Evolutionary conservation across 805 yeast genomes (phyloP), one percentile per base, ranked within the genome.

Genomic region (Hanseniaspora hatyaiensis): DNA sequence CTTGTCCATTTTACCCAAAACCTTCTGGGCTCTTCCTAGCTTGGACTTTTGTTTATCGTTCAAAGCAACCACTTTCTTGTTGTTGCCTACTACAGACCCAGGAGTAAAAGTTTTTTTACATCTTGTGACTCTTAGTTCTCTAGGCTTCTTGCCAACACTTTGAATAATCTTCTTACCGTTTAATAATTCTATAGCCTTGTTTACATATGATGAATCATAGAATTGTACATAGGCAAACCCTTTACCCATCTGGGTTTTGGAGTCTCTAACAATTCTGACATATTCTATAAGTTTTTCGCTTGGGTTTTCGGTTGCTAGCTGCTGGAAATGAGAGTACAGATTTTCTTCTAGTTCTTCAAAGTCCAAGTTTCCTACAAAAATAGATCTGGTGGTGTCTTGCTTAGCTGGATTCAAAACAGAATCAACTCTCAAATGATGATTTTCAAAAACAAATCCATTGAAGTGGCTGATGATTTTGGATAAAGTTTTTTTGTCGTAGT

Each of bases 181-280:
- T 52, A 85, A 66, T 51, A 86, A 65, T 19, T 45, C 49, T 47
- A 92, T 64, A 0, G 96, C 96, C 59, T 84, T 82, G 52, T 79
- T 78, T 8, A 92, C 95, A 34, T 79, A 70, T 48, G 80, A 65
- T 47, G 75, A 64, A 57, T 83, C 89, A 52, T 71, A 74, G 68
- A 88, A 92, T 64, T 89, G 97, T 30, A 92, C 87, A 61, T 88
- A 84, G 5, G 95, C 98, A 67, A 92, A 88, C 5, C 99, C 99
- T 66, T 92, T 92, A 53, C 98, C 99, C 51, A 89, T 70, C 57
- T 92, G 89, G 19, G 96, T 89, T 66, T 85, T 85, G 15, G 94
- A 67, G 61, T 92, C 99, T 60, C 99, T 77, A 29, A 92, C 75
- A 40, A 92, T 74, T 63, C 99, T 76, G 28, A 92, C 96, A 52